Evolutionary conservation across 495 filamentous ascomycete species (phyloP), one percentile per base, ranked within the genome.

Genomic region (Neurospora terricola): DNA sequence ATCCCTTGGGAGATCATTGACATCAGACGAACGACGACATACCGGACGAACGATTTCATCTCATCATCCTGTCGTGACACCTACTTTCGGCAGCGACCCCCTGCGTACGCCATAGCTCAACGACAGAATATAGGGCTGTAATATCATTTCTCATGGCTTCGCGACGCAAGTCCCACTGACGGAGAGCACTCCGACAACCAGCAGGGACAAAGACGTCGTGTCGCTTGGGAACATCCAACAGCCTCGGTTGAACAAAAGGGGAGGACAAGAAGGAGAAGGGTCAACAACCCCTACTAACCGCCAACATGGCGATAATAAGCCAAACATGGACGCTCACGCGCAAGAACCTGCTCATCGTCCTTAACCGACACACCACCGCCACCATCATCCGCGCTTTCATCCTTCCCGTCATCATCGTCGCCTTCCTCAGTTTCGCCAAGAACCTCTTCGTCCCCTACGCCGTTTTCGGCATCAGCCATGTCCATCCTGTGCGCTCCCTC

Each of bases 341-440:
- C 75, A 97, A 97, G 83, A 96, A 91, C 75, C 82, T 94, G 39
- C 84, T 89, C 48, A 90, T 96, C 75, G 86, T 89, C 43, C 80
- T 93, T 72, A 71, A 86, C 70, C 90, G 94, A 14, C 91, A 91
- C 78, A 77, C 80, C 43, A 77, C 89, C 45, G 85, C 89, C 6
- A 94, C 92, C 0, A 70, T 86, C n/a, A 77, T 92, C 36, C 88
- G 91, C 42, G 90, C 91, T 3, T 88, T 95, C 71, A 70, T 94
- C 8, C 83, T 93, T 9, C 93, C 93, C 4, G 84, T 96, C 62
- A 81, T 90, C 34, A 89, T 94, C 74, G 87, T 90, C 43, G 82
- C 84, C 48, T 92, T 92, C 77, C 84, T 94, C 72, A 84, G 85
- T 69, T 93, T 88, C 76, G 90, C 91, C 3, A 84, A 88, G 38